These are phyloP conservation scores for Fraxinus albicans DNA, from an alignment of 305 asterid genomes.

Conservation along the genomic window DNA sequence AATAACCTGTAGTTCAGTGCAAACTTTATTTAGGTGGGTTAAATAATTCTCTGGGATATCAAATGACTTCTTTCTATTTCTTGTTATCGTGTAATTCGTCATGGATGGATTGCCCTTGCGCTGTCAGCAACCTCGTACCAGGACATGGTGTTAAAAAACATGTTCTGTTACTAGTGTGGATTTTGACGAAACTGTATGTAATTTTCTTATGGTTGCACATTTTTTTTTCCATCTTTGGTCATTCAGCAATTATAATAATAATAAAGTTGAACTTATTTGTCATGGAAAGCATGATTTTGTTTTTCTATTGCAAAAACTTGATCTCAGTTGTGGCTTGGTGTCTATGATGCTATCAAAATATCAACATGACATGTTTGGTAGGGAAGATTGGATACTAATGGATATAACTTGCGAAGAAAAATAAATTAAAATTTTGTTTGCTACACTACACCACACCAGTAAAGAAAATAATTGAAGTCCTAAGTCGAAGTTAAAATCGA, in stretches of 20 bases:
- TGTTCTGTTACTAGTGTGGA: background rate
- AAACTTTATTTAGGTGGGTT: background rate
- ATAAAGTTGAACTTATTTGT: background rate
- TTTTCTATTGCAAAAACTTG: background rate
- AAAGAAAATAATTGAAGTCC: too few relatives aligned
- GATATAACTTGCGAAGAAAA: background rate
- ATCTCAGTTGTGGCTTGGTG: background rate
- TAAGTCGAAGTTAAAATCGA: too few relatives aligned
- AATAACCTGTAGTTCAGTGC: background rate
- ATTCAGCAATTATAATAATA: background rate
- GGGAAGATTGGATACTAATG: background rate
- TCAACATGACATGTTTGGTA: background rate
- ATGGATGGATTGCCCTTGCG: background rate
- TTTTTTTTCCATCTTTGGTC: background rate
- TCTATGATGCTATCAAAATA: background rate
- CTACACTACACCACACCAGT: too few relatives aligned
- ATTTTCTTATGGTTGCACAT: background rate
- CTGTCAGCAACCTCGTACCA: background rate
- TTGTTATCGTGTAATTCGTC: background rate
- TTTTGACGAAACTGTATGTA: background rate
- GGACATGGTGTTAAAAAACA: background rate
- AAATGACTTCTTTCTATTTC: background rate
- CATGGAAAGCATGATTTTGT: background rate
- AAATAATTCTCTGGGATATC: background rate
- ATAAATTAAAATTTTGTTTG: background rate